Conservation (phyloP, 2,329 filamentous ascomycete genomes). For the Verticillium longisporum region DNA sequence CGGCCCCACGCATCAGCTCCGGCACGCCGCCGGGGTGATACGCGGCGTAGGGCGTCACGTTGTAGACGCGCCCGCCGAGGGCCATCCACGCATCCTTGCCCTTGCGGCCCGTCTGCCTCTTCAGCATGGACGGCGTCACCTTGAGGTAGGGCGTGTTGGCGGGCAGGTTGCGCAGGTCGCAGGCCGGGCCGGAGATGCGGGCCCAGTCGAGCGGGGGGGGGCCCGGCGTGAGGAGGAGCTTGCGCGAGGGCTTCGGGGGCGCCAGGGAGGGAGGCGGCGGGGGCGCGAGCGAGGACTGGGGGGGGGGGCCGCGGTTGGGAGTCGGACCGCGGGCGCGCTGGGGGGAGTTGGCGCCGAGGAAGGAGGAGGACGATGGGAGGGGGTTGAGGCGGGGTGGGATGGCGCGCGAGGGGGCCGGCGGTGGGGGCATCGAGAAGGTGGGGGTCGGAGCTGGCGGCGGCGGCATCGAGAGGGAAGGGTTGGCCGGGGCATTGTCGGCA, state of each 20-base stretch:
- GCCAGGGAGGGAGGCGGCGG: constrained; percentile 47
- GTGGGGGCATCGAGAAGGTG: constrained; percentile 17
- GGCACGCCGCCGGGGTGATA: constrained; percentile 86
- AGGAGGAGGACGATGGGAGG: constrained; percentile 21
- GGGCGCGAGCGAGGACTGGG: constrained; percentile 38
- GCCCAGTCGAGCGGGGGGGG: constrained; percentile 98
- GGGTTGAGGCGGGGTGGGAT: constrained; percentile 17
- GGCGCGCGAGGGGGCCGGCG: constrained; percentile 9
- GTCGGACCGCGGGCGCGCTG: constrained; percentile 36
- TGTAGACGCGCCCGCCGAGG: constrained; percentile 87
- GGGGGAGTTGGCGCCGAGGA: constrained; percentile 44
- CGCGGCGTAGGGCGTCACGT: constrained; percentile 79
- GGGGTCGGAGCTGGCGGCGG: constrained; percentile 2
- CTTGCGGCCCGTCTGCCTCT: constrained; percentile 71
- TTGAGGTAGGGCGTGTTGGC: constrained; percentile 51
- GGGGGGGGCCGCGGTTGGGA: constrained; percentile 30
- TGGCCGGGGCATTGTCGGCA: constrained; percentile 11
- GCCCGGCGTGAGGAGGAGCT: constrained; percentile 79
- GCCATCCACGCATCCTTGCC: constrained; percentile 87
- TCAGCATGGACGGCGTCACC: constrained; percentile 77
- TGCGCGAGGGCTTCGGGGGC: constrained; percentile 52
- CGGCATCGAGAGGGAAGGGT: not conserved
- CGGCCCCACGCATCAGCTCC: constrained; percentile 61
- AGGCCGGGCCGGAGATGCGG: constrained; percentile 56
- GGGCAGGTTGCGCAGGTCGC: constrained; percentile 61